Conservation (phyloP, 2,329 filamentous ascomycete species). For the Fusarium sp. region DNA sequence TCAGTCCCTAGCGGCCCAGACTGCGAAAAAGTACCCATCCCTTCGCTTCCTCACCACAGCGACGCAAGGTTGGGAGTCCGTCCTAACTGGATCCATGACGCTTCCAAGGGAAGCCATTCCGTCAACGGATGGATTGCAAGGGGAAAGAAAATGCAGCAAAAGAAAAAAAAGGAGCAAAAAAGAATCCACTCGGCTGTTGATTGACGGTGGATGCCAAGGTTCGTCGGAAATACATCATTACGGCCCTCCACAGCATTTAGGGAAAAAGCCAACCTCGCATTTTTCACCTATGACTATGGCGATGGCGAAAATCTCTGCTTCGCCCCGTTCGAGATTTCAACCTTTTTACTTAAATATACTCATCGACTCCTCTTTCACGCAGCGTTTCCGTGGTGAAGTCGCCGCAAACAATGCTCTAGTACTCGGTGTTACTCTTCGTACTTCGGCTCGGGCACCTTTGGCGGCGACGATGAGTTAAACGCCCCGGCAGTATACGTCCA, state of each 20-base stretch:
- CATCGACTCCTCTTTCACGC: slow-evolving; percentile 21
- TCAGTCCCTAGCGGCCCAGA: slow-evolving; percentile 28
- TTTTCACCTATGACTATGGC: slow-evolving; percentile 40
- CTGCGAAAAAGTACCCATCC: slow-evolving; percentile 30
- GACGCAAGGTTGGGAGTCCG: slow-evolving; percentile 35
- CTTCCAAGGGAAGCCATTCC: slow-evolving; percentile 29
- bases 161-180: slow-evolving; percentile 7
- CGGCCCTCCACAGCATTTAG: slow-evolving; percentile 7
- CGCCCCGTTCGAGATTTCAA: slow-evolving; percentile 26
- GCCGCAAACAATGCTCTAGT: slow-evolving; percentile 16
- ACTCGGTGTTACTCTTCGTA: slow-evolving; percentile 30
- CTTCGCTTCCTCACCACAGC: slow-evolving; percentile 44
- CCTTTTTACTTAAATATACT: slow-evolving; percentile 19
- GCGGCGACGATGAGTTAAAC: slow-evolving; percentile 1
- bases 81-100: slow-evolving; percentile 40
- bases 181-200: slow-evolving; percentile 26
- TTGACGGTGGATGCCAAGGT: slow-evolving; percentile 28
- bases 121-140: slow-evolving; percentile 23
- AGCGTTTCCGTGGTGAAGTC: slow-evolving; percentile 36
- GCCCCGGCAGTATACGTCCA: slow-evolving; percentile 21
- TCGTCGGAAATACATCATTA: slow-evolving; percentile 35
- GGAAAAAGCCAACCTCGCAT: slow-evolving; percentile 23
- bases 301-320: slow-evolving; percentile 26
- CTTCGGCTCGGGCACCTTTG: slow-evolving; percentile 20
- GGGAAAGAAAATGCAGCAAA: neutral